Conservation (phyloP, 1,284 basidiomycete species). For the Pseudozyma flocculosa region DNA sequence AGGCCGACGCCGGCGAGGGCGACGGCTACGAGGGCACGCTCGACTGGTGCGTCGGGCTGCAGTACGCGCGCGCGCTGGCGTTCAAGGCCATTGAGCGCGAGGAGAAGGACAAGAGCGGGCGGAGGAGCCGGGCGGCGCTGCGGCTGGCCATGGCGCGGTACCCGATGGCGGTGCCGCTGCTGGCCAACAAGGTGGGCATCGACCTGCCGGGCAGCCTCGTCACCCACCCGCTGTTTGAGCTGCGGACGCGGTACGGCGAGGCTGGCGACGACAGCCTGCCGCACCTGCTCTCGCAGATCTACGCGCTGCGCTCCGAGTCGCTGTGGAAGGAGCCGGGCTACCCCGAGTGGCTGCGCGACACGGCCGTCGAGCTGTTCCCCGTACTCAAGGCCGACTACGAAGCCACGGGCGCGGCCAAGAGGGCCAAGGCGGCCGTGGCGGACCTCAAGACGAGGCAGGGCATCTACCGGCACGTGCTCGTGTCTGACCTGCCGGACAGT, state of each 20-base stretch:
- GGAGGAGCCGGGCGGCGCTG: conserved; percentile 31
- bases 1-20: conserved; percentile 23
- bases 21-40: conserved; percentile 28
- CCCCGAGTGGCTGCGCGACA: conserved; percentile 39
- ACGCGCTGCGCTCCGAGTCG: conserved; percentile 45
- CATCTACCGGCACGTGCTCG: conserved; percentile 54
- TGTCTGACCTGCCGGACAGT: conserved; percentile 52
- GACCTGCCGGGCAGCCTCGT: conserved; percentile 27
- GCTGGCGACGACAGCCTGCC: conserved; percentile 22
- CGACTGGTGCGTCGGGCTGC: conserved; percentile 51
- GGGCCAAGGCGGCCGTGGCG: conserved; percentile 11
- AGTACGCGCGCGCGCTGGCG: conserved; percentile 46
- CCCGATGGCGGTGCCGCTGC: conserved; percentile 37
- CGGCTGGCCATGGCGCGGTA: conserved; percentile 47
- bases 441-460: conserved; percentile 28
- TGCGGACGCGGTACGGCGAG: conserved; percentile 8
- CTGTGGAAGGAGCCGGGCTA: conserved; percentile 50
- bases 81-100: conserved; percentile 42
- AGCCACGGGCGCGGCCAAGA: background rate
- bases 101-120: conserved; percentile 28
- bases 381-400: conserved; percentile 12
- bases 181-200: conserved; percentile 45
- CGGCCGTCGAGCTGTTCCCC: conserved; percentile 14
- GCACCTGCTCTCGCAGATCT: conserved; percentile 48
- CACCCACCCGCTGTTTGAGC: conserved; percentile 14